Base-by-base conservation (phyloP, 495 filamentous ascomycete genomes). In the Filosporella fistucella region DNA sequence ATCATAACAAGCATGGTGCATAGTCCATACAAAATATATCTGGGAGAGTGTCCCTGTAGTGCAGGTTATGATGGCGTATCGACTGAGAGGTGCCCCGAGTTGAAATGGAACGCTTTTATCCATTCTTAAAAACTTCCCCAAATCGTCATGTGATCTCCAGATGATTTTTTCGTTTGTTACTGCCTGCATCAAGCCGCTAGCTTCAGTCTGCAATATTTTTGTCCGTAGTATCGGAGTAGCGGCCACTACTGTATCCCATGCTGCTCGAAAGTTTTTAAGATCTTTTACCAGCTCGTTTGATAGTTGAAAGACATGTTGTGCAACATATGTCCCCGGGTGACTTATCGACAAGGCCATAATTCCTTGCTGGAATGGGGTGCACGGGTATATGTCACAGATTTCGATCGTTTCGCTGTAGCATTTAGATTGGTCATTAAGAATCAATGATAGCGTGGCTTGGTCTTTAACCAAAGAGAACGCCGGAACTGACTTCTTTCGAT, bases 1-100 rank as follows among this genome's bases (percentile, higher is more conserved):
- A 38, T 87, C 83, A 48, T 86, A 88, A 2, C 86, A 55, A 2
- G 77, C 76, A 45, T 87, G 82, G 45, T 85, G 81, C 40, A 82
- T 71, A 2, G 79, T 85, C 60, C 78, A 69, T 7, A 82, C 66
- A 54, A 84, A 76, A 49, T 74, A 35, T 6, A 22, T 12, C 21
- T 24, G 16, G 16, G 13, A 10, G 14, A 16, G 1, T 32, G 30
- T 21, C 21, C 21, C 29, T 22, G 8, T 39, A 16, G 17, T 30
- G 13, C n/a, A 16, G 5, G 7, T 7, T 8, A 40, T 9, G 8
- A 65, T 50, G 9, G 61, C 44, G 16, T 56, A 61, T 1, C 59
- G 38, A 21, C 52, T 52, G 1, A 67, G 52, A 1, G 29, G 6
- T 4, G 46, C 52, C 1, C 63, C 44, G 17, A 17, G 30, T 26